Conservation (phyloP, 192 early-diverging fungal species). For the Mortierella hygrophila region DNA sequence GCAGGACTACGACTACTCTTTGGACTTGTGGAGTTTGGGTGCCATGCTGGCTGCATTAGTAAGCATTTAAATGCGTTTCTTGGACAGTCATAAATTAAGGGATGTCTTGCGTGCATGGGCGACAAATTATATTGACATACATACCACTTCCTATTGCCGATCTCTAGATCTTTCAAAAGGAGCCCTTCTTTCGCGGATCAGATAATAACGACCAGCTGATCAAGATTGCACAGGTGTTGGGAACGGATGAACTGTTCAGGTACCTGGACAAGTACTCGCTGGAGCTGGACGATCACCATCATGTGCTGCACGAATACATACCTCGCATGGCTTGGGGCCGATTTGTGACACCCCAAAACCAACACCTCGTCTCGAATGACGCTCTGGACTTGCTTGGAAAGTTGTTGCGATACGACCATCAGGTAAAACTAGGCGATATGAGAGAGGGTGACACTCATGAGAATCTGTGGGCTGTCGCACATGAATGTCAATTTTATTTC, state of each 20-base stretch:
- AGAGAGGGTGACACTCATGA: no score
- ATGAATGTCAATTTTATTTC: background rate
- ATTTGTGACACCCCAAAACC: constrained; percentile 89
- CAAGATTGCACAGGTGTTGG: constrained; percentile 96
- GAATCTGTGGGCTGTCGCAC: background rate
- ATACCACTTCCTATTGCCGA: background rate
- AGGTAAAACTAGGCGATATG: constrained; percentile 6
- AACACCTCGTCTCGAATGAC: constrained; percentile 83
- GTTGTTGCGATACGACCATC: constrained; percentile 80
- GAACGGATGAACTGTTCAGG: constrained; percentile 94
- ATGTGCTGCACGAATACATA: constrained; percentile 86
- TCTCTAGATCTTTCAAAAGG: constrained; percentile 93
- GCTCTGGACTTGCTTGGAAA: constrained; percentile 93
- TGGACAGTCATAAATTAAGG: background rate
- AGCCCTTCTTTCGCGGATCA: constrained; percentile 98
- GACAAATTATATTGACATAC: background rate
- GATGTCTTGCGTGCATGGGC: background rate
- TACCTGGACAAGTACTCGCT: constrained; percentile 97
- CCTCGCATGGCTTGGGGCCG: constrained; percentile 89
- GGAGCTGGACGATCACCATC: constrained; percentile 86
- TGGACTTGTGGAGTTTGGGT: constrained; percentile 99
- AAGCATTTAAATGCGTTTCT: constrained; percentile 13
- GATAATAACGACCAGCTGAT: constrained; percentile 99
- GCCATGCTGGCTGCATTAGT: constrained; percentile 99
- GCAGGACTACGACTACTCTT: constrained; percentile 97